phyloP scores from a whole-genome alignment of 805 yeast genomes.

The Zygosaccharomyces lentus region DNA sequence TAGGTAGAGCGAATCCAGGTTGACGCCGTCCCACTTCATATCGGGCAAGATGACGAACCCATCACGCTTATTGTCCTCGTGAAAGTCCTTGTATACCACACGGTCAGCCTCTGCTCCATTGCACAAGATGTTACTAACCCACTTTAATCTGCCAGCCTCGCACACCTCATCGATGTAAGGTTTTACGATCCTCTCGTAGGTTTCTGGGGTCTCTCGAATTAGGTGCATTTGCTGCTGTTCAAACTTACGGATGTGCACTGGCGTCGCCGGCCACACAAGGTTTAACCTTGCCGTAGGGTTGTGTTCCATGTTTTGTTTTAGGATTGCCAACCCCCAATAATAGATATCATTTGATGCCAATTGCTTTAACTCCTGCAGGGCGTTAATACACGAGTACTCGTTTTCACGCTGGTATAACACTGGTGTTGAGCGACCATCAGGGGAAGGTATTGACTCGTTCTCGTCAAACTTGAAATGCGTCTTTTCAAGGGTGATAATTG shows the following conservation, averaged over 20 bases:
- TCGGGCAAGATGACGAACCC: constrained; percentile 85
- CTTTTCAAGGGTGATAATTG: constrained; percentile 71
- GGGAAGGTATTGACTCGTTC: constrained; percentile 12
- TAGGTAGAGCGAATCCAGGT: constrained; percentile 66
- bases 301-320: constrained; percentile 43
- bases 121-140: constrained; percentile 84
- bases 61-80: constrained; percentile 39
- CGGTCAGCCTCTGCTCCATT: constrained; percentile 82
- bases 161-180: constrained; percentile 73
- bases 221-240: constrained; percentile 55
- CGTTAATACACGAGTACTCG: constrained; percentile 28
- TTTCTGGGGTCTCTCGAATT: constrained; percentile 75
- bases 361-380: constrained; percentile 28
- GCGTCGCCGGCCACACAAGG: constrained; percentile 85
- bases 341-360: constrained; percentile 79
- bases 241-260: constrained; percentile 74
- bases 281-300: constrained; percentile 67
- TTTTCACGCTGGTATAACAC: constrained; percentile 13
- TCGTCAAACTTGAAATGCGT: constrained; percentile 50
- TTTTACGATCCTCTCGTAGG: constrained; percentile 54
- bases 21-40: constrained; percentile 90
- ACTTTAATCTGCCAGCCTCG: constrained; percentile 69
- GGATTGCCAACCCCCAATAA: constrained; percentile 65
- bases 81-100: constrained; percentile 58
- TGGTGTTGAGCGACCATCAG: constrained; percentile 11